Base-by-base conservation (phyloP, 2,329 filamentous ascomycete species). In the Alternaria ventricosa region DNA sequence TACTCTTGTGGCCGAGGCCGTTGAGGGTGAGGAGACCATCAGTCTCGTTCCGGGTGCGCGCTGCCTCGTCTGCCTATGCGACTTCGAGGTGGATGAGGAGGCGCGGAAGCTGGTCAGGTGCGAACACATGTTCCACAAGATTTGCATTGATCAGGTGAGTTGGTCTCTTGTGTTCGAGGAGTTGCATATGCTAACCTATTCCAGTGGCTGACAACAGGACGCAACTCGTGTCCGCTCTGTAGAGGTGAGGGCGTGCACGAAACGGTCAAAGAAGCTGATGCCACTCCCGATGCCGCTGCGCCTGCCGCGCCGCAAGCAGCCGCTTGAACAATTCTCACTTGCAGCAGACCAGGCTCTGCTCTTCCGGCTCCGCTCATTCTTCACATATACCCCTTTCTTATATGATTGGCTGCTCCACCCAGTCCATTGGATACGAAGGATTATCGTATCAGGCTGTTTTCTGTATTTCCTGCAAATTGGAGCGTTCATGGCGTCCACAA, bases 91-190 rank as follows among this genome's bases (percentile, higher is more conserved):
- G 12, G 84, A 84, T 9, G 89, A 91, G 66, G 85, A 89, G 70
- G 84, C 87, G 23, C 83, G 89, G 63, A 85, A 86, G 73, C 80
- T 92, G 62, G 80, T 84, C 61, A 89, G 88, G 75, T 92, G 89
- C 80, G 85, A 85, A 50, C 89, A 92, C 76, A 74, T 90, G 62
- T 92, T 89, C 78, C 89, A 92, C 78, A 86, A 84, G 67, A 86
- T 90, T 69, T 92, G 89, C 77, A 91, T 92, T 76, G 89, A 91
- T 75, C 87, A 90, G 84, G 88, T 90, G 82, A 72, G 84, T 74
- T 43, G 18, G 5, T 20, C 25, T 4, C 6, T 20, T 27, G 36
- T n/a, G 12, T 28, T 20, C 18, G 18, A 30, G 9, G n/a, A 23
- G 9, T 20, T 22, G 22, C 57, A 23, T 28, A 30, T 54, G 56